These are phyloP conservation scores for Zymoseptoria ardabiliae DNA, from an alignment of 2,329 filamentous ascomycete species.

Conservation along the genomic window DNA sequence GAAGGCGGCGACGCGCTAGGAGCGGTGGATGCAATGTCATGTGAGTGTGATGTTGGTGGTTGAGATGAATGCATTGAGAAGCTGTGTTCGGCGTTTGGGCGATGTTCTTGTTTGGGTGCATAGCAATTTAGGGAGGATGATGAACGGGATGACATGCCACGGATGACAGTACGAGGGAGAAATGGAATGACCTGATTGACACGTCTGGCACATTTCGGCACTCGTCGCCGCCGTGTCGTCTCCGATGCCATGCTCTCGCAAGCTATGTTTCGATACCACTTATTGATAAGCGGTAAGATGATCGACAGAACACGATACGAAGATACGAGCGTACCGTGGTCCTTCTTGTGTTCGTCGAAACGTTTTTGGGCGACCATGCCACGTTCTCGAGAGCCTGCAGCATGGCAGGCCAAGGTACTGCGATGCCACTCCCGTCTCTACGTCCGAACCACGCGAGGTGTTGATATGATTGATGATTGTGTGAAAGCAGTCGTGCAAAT, in stretches of 20 bases:
- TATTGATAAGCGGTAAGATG: background rate
- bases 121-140: background rate
- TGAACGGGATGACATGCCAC: background rate
- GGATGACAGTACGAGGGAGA: background rate
- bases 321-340: background rate
- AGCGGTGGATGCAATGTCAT: conserved; percentile 44
- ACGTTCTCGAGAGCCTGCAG: background rate
- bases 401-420: too few relatives aligned
- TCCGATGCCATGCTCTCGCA: background rate
- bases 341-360: background rate
- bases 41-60: conserved; percentile 27
- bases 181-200: background rate
- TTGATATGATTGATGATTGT: too few relatives aligned
- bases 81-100: background rate
- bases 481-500: too few relatives aligned
- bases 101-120: background rate
- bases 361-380: background rate
- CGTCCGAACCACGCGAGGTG: too few relatives aligned
- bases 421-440: too few relatives aligned
- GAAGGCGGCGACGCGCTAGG: conserved; percentile 39
- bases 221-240: background rate
- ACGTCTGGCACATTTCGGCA: background rate
- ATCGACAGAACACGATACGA: background rate
- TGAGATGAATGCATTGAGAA: background rate
- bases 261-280: background rate